Evolutionary conservation across 2,329 filamentous ascomycete species (phyloP).

Genomic region (Pestalotiopsis sp.): DNA sequence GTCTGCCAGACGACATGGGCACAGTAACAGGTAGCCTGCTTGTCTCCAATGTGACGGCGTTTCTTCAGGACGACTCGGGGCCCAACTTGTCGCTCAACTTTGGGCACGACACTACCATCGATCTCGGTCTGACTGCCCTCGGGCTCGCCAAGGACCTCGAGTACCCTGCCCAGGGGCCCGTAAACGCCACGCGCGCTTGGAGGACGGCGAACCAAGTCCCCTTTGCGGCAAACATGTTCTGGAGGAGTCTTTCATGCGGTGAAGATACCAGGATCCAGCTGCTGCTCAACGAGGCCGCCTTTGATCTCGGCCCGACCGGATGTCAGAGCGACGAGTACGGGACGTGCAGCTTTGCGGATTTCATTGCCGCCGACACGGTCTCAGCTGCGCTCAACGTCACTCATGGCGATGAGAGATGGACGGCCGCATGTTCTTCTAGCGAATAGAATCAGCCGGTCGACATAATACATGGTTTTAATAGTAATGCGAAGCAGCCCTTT

Average conservation of each 20-base stretch:
- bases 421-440: constrained; percentile 15
- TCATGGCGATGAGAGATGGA: constrained; percentile 23
- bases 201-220: constrained; percentile 22
- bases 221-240: constrained; percentile 26
- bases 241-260: constrained; percentile 21
- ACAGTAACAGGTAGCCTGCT: constrained; percentile 22
- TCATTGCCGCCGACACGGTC: constrained; percentile 19
- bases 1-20: constrained; percentile 24
- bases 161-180: constrained; percentile 22
- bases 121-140: constrained; percentile 22
- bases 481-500: no score
- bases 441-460: neutral
- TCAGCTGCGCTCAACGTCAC: constrained; percentile 20
- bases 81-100: constrained; percentile 24
- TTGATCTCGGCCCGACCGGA: constrained; percentile 21
- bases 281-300: constrained; percentile 26
- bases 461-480: neutral
- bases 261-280: constrained; percentile 22
- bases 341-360: constrained; percentile 23
- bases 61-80: constrained; percentile 16
- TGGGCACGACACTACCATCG: constrained; percentile 27
- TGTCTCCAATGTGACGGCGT: constrained; percentile 23
- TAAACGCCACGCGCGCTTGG: constrained; percentile 22
- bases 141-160: constrained; percentile 21
- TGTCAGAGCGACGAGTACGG: constrained; percentile 24